phyloP scores from a whole-genome alignment of 208 protist genomes.

The Leishmania tarentolae region DNA sequence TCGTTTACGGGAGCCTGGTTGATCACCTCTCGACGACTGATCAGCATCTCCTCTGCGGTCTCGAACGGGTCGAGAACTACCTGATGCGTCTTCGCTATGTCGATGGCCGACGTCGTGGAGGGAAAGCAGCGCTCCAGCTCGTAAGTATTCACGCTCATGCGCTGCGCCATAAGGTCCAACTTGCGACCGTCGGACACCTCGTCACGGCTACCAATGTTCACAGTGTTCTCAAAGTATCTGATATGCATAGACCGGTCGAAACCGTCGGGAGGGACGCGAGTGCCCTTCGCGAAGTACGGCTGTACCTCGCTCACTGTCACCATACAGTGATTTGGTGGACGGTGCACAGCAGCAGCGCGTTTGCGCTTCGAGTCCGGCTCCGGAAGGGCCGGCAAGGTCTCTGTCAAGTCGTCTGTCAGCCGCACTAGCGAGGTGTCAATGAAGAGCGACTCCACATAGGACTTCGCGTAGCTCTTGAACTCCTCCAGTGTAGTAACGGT shows the following conservation, averaged over 20 bases:
- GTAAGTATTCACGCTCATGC: conserved; percentile 75
- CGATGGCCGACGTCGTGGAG: conserved; percentile 78
- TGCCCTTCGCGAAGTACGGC: conserved; percentile 67
- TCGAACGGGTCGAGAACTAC: conserved; percentile 70
- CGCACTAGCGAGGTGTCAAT: conserved; percentile 58
- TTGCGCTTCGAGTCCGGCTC: conserved; percentile 71
- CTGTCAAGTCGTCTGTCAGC: conserved; percentile 65
- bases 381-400: conserved; percentile 65
- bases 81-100: conserved; percentile 52
- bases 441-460: conserved; percentile 71
- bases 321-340: conserved; percentile 75
- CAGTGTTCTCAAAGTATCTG: conserved; percentile 63
- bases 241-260: conserved; percentile 77
- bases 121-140: conserved; percentile 82
- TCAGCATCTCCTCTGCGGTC: conserved; percentile 71
- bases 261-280: conserved; percentile 45
- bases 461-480: conserved; percentile 66
- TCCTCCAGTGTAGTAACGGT: conserved; percentile 41
- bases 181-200: conserved; percentile 22
- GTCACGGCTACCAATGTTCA: conserved; percentile 36
- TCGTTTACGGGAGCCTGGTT: conserved; percentile 51
- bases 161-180: conserved; percentile 69
- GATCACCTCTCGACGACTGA: conserved; percentile 56
- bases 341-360: conserved; percentile 54
- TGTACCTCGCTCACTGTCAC: conserved; percentile 81